Evolutionary conservation across 345 rosid genomes (phyloP), one percentile per base, ranked within the genome.

Genomic region (Camelina hispida): DNA sequence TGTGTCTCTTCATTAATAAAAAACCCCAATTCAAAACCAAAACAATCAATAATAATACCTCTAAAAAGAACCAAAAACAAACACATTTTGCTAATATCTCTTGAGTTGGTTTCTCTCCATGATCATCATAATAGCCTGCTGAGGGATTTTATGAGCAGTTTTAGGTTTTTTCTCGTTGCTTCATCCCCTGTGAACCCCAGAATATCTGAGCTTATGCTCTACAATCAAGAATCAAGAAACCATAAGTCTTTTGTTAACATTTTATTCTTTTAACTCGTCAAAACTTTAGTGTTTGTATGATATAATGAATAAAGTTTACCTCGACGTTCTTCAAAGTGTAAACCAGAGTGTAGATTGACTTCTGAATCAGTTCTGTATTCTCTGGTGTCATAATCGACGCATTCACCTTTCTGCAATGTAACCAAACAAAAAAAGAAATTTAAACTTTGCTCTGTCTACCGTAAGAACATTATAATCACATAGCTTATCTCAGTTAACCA

Each of bases 141-240:
- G 13, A 96, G 97, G 66, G 99, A 93, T 85, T 87, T 96, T 62
- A 96, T 96, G 54, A 96, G 98, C 47, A 79, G 84, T 80, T 93
- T 96, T 77, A 96, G 83, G 80, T 88, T 96, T 80, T 74, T 80
- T 78, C 97, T 91, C 5, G 97, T 93, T 59, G 89, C 84, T 72
- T 96, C 98, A 44, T 96, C 98, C 10, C 99, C 98, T n/a, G 98
- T 96, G 88, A 93, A 93, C 65, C 98, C 99, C 79, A 96, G 80
- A 37, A 96, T 79, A 80, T 96, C 99, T 7, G 98, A 91, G 85
- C 94, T 96, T 88, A 96, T 93, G 77, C 81, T 89, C 99, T 95
- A 86, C 81, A 76, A 54, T n/a, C 22, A 40, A 66, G 34, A 75
- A 54, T 50, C 12, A 57, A 61, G 55, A 77, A 47, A 20, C 52